Conservation (phyloP, 2,329 filamentous ascomycete species). For the Aaosphaeria pasadenensis region DNA sequence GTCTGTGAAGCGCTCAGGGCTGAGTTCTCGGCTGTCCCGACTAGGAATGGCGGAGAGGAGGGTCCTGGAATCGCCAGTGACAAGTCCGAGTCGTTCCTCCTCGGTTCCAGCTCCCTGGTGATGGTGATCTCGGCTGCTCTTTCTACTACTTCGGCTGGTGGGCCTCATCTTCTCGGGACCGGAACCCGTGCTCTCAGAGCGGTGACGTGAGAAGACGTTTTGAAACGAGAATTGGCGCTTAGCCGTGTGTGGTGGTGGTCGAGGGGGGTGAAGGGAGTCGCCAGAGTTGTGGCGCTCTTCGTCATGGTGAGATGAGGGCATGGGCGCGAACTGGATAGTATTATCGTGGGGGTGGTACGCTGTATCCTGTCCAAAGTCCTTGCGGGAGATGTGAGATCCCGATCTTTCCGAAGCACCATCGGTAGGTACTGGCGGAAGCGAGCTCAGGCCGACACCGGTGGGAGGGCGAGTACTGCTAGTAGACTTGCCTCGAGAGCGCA, state of each 20-base stretch:
- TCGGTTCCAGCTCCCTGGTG: constrained; percentile 58
- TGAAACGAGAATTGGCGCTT: constrained; percentile 91
- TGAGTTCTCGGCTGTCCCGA: constrained; percentile 5
- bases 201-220: constrained; percentile 66
- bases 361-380: constrained; percentile 45
- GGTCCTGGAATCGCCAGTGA: constrained; percentile 63
- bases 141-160: constrained; percentile 23
- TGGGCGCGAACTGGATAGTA: constrained; percentile 45
- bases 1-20: not conserved
- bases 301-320: constrained; percentile 27
- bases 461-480: constrained; percentile 24
- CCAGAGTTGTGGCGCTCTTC: constrained; percentile 40
- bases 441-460: constrained; percentile 22
- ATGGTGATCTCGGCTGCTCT: constrained; percentile 31
- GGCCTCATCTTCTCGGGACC: constrained; percentile 17
- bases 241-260: constrained; percentile 54
- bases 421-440: constrained; percentile 7
- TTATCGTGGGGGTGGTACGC: constrained; percentile 41
- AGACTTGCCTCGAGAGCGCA: constrained; percentile 34
- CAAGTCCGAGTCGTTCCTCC: constrained; percentile 78
- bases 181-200: constrained; percentile 24
- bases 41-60: constrained; percentile 25
- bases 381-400: constrained; percentile 47
- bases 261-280: constrained; percentile 50
- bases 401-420: constrained; percentile 22